A percentile compares a stretch with the other conserved stretches of the same genome.
Evolutionary conservation across 2,329 filamentous ascomycete genomes (phyloP).

Genomic region (Paecilomyces niveus): DNA sequence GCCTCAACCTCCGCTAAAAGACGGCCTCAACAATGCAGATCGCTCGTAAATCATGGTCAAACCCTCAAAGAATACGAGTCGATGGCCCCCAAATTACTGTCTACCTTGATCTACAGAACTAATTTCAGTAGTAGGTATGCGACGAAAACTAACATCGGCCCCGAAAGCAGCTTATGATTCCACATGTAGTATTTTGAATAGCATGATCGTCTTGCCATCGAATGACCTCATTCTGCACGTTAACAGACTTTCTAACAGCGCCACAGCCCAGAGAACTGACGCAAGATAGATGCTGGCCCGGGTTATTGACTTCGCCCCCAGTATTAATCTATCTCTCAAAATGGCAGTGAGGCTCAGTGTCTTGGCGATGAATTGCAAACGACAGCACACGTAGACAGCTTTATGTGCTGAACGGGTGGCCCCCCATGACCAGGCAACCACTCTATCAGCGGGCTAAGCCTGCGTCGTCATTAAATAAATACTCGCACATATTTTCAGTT

Average conservation of each 20-base stretch:
- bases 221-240: no score
- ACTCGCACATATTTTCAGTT: background rate
- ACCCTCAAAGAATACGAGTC: background rate
- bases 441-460: background rate
- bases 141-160: no score
- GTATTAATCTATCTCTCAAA: background rate
- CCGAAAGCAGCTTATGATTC: no score
- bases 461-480: background rate
- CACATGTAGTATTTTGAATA: no score
- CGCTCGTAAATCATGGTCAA: background rate
- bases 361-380: background rate
- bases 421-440: background rate
- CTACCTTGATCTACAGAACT: background rate
- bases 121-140: background rate
- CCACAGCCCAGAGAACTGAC: background rate
- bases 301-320: background rate
- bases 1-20: background rate
- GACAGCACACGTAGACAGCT: background rate
- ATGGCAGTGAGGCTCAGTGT: background rate
- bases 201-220: no score
- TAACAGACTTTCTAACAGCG: background rate
- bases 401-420: background rate
- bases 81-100: background rate
- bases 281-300: background rate
- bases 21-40: background rate